These are phyloP conservation scores for Fraxinus sp. DNA, from an alignment of 305 asterid species.

Conservation along the genomic window DNA sequence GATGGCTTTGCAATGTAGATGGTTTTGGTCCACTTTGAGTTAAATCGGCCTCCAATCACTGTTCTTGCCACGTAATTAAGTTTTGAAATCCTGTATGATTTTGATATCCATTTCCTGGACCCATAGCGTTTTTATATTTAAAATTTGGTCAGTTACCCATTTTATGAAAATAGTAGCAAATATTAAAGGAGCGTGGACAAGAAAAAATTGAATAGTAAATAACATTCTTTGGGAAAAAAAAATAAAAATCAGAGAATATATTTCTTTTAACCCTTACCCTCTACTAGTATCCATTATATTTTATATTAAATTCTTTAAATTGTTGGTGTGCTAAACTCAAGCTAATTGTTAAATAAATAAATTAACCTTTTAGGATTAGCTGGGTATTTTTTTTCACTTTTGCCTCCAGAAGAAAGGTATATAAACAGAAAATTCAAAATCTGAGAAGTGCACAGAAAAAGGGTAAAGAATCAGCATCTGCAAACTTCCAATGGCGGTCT, in stretches of 20 bases:
- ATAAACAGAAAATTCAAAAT: neutral
- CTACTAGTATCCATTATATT: neutral
- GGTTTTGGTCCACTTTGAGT: too few relatives aligned
- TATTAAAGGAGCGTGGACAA: neutral
- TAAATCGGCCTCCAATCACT: too few relatives aligned
- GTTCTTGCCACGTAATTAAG: too few relatives aligned
- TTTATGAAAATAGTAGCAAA: neutral
- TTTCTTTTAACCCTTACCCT: neutral
- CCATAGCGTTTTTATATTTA: too few relatives aligned
- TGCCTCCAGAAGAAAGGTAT: neutral
- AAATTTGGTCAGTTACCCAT: neutral
- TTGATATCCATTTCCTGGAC: too few relatives aligned
- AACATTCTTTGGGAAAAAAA: neutral
- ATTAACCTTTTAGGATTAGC: too few relatives aligned
- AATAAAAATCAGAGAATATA: neutral
- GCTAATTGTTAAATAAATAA: neutral
- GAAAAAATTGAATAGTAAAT: too few relatives aligned
- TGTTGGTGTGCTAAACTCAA: neutral
- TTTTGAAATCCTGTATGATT: too few relatives aligned
- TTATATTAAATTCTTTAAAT: too few relatives aligned
- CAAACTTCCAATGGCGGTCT: constrained; percentile 43
- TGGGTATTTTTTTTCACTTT: too few relatives aligned
- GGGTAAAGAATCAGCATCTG: constrained; percentile 54
- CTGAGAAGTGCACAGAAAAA: neutral
- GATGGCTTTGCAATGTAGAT: too few relatives aligned